Percentiles rank a stretch among this genome's conserved stretches.
phyloP scores from a whole-genome alignment of 2,329 filamentous ascomycete species.

The Colletotrichum eremochloae region DNA sequence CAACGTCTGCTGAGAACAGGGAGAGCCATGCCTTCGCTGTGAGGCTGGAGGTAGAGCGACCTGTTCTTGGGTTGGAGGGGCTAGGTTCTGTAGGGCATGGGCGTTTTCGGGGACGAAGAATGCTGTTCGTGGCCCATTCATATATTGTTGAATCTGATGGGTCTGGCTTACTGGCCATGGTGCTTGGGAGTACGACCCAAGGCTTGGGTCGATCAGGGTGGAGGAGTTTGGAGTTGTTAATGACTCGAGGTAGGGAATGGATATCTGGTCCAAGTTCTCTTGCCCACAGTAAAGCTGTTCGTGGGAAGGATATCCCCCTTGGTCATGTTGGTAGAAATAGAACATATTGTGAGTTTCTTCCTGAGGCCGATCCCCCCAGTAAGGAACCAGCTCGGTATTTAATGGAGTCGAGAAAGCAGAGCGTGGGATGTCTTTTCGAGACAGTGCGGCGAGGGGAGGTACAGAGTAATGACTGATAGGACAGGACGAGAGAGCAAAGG shows the following conservation, averaged over 20 bases:
- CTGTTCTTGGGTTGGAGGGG: slow-evolving; percentile 20
- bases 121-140: slow-evolving; percentile 36
- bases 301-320: slow-evolving; percentile 14
- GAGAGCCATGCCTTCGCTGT: slow-evolving; percentile 51
- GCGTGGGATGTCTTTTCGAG: neutral
- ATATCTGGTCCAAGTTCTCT: slow-evolving; percentile 22
- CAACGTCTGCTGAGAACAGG: slow-evolving; percentile 54
- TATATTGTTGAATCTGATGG: slow-evolving; percentile 39
- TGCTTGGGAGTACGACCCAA: slow-evolving; percentile 19
- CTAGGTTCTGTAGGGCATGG: slow-evolving; percentile 23
- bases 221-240: slow-evolving; percentile 6
- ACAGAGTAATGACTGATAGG: neutral
- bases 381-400: neutral
- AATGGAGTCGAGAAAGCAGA: neutral
- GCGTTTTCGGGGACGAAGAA: slow-evolving; percentile 33
- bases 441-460: neutral
- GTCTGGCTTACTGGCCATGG: slow-evolving; percentile 28
- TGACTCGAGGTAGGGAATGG: slow-evolving; percentile 19
- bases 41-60: slow-evolving; percentile 44
- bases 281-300: slow-evolving; percentile 30
- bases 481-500: neutral
- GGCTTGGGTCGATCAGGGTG: slow-evolving; percentile 30
- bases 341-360: slow-evolving; percentile 14
- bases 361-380: neutral
- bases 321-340: slow-evolving; percentile 18